Evolutionary conservation across 2,329 filamentous ascomycete species (phyloP), one percentile per base, ranked within the genome.

Genomic region (Grosmannia huntii): DNA sequence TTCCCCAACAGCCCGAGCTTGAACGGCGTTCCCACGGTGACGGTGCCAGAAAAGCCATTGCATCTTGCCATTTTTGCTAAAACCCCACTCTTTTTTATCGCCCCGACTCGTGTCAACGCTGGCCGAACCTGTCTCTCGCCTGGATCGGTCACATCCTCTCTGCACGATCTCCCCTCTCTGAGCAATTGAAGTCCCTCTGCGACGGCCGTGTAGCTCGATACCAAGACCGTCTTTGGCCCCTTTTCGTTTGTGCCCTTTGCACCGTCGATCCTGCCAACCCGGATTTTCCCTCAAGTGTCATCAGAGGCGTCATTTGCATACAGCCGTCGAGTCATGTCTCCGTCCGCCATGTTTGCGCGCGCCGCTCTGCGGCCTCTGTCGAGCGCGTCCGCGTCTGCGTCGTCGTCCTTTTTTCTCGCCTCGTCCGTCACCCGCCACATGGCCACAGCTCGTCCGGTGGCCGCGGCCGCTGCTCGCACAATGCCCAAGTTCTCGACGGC

Each of bases 281-380:
- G 11, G 16, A 14, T 48, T n/a, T n/a, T n/a, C n/a, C n/a, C n/a
- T n/a, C n/a, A n/a, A n/a, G n/a, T n/a, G n/a, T n/a, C n/a, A n/a
- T n/a, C n/a, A n/a, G n/a, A n/a, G n/a, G n/a, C n/a, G n/a, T n/a
- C n/a, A n/a, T n/a, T n/a, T n/a, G n/a, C n/a, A n/a, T n/a, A n/a
- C n/a, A n/a, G n/a, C 27, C 4, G 44, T 19, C 38, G 14, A 41
- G 16, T 41, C 54, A 78, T 77, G 71, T 72, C 75, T 50, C 74
- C 70, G 71, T 72, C 75, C 48, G 74, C 70, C 63, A 72, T 72
- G 67, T 68, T 82, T 67, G 72, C 80, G 73, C 77, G 76, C 71
- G 75, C 76, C 64, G 69, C 71, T 66, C 72, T 76, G 68, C 77
- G 79, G 67, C 81, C 80, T 56, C 69, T 76, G 65, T 83, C 75